Evolutionary conservation across 345 rosid genomes (phyloP).

Genomic region (Microthlaspi erraticum): DNA sequence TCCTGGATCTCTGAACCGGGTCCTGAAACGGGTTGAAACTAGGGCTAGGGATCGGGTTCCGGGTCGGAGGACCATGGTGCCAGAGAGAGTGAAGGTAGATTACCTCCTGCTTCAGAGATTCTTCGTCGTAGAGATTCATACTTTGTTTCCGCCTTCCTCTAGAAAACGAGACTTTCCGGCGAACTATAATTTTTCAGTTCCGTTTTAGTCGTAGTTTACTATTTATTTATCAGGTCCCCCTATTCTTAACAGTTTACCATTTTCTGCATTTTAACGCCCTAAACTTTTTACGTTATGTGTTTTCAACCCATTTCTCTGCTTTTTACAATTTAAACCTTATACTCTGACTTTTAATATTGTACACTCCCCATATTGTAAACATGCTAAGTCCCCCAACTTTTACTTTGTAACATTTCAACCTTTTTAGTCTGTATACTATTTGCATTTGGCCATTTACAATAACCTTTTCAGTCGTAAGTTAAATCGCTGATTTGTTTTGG

Average conservation of each 20-base stretch:
- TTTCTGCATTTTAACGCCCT: conserved; percentile 28
- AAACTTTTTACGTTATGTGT: background rate
- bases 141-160: background rate
- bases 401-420: background rate
- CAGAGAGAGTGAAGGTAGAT: conserved; percentile 76
- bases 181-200: background rate
- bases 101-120: conserved; percentile 63
- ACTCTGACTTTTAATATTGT: background rate
- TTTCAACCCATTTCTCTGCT: background rate
- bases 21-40: conserved; percentile 37
- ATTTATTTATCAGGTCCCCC: background rate
- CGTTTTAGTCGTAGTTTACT: background rate
- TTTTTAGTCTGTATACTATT: too few species aligned
- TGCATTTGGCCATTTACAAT: background rate
- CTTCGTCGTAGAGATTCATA: conserved; percentile 59
- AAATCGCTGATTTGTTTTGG: background rate
- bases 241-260: conserved; percentile 3
- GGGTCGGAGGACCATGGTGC: conserved; percentile 75
- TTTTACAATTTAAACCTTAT: background rate
- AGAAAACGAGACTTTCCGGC: background rate
- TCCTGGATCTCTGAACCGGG: conserved; percentile 39
- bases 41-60: conserved; percentile 42
- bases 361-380: background rate
- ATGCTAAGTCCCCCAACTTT: background rate
- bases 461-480: background rate